Base-by-base conservation (phyloP, 176 grass and related monocot species). In the Olyra latifolia region DNA sequence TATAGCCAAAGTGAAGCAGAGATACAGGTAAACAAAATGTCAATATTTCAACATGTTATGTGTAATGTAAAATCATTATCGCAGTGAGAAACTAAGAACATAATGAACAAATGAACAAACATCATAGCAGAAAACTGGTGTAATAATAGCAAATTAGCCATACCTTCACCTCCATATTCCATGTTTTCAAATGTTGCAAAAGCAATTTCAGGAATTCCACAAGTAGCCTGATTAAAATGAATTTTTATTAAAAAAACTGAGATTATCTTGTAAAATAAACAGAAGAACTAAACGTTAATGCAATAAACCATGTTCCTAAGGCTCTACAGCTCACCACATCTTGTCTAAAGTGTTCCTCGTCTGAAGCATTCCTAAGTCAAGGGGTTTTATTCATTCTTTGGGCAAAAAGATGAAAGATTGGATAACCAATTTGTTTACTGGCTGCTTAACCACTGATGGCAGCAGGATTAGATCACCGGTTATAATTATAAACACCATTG, bases 101-200 rank as follows among this genome's bases (percentile, higher is more conserved):
- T 17, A 41, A 5, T 10, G 17, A 80, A 80, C 44, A 63, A 85
- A 82, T 43, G 22, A 72, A 79, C 24, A 79, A 30, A 59, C 35
- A 55, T 10, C 39, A 75, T 72, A 86, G 35, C 50, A 84, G 52
- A 77, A 79, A 59, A 81, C 30, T 54, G 25, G 15, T 76, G 20
- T 42, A 61, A 65, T 52, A n/a, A n/a, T 54, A 27, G 59, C 14
- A 13, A 52, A 20, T 52, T 49, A 5, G 28, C 7, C 64, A 71
- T 92, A 98, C 95, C 92, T 91, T 93, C 92, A 81, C 95, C 95
- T 60, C 92, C 89, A 85, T 98, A 98, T 87, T 92, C 95, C 95
- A 98, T 98, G 57, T 98, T 98, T 83, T 98, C 95, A 81, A 89
- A 98, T 89, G 95, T 98, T 74, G 88, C 72, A 87, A 94, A 90